Percentiles rank a stretch among this genome's conserved stretches.
Evolutionary conservation across 1,284 basidiomycete genomes (phyloP).

Genomic region (Leccinum glutinopallens): DNA sequence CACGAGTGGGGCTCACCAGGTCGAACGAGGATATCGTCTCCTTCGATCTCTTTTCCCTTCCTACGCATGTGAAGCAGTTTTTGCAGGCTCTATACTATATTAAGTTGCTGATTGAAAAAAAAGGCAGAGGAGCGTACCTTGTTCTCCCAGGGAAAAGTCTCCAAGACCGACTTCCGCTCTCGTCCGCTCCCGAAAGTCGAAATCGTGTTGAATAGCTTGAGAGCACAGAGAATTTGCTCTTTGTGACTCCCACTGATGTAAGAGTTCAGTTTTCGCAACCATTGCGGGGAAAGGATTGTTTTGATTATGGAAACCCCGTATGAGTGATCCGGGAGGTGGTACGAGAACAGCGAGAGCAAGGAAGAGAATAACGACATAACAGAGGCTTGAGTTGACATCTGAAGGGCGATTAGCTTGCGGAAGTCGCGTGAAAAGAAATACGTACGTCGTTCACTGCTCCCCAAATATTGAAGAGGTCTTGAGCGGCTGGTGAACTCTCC

Average conservation of each 20-base stretch:
- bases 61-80: conserved; percentile 73
- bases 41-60: conserved; percentile 46
- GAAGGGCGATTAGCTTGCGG: conserved; percentile 14
- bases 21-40: conserved; percentile 46
- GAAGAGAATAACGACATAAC: conserved; percentile 57
- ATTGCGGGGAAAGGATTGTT: conserved; percentile 53
- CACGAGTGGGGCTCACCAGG: conserved; percentile 49
- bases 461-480: conserved; percentile 67
- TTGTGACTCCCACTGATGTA: conserved; percentile 61
- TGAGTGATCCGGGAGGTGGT: conserved; percentile 64
- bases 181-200: conserved; percentile 63
- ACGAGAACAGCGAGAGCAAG: conserved; percentile 59
- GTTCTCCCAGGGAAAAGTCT: conserved; percentile 73
- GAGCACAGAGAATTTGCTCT: conserved; percentile 61
- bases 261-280: conserved; percentile 56
- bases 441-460: conserved; percentile 52
- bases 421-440: conserved; percentile 10
- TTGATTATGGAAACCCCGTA: conserved; percentile 63
- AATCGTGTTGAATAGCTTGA: conserved; percentile 64
- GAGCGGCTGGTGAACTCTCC: conserved; percentile 51
- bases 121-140: conserved; percentile 49
- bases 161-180: conserved; percentile 61
- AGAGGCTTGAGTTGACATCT: conserved; percentile 46
- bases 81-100: conserved; percentile 51
- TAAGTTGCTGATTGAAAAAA: neutral